phyloP scores from a whole-genome alignment of 2,329 filamentous ascomycete genomes.

The Cordyceps cateniannulata region DNA sequence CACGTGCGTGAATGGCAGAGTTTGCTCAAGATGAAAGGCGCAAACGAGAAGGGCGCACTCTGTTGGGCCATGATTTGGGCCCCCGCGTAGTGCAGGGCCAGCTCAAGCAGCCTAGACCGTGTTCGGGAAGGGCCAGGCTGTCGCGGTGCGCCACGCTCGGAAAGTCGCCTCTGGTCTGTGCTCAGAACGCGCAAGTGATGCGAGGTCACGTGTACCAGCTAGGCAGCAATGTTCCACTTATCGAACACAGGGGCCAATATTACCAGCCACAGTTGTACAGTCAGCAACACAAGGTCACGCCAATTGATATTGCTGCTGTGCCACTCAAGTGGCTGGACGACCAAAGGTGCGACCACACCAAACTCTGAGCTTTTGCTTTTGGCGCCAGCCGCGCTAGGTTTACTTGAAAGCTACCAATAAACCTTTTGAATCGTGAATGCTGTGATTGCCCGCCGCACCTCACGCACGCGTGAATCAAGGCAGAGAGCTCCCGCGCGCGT shows the following conservation, averaged over 20 bases:
- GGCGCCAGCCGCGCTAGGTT: constrained; percentile 4
- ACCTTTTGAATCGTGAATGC: background rate
- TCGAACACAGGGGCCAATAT: background rate
- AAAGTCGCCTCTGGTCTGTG: background rate
- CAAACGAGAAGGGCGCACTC: constrained; percentile 1
- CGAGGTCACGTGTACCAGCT: background rate
- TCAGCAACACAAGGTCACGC: background rate
- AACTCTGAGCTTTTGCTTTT: background rate
- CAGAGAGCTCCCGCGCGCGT: background rate
- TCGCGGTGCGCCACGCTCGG: constrained; percentile 2
- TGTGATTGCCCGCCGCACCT: background rate
- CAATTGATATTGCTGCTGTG: background rate
- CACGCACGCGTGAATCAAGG: constrained; percentile 2
- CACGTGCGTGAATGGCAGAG: background rate
- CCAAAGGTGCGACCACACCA: background rate
- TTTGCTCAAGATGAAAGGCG: background rate
- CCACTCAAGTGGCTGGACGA: background rate
- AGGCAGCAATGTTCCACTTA: background rate
- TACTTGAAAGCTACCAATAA: background rate
- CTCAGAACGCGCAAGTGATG: constrained; percentile 4
- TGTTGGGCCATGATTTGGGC: background rate
- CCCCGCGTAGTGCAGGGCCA: background rate
- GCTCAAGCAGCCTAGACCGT: background rate
- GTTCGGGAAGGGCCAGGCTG: background rate
- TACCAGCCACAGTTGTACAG: constrained; percentile 2